Evolutionary conservation across 345 rosid genomes (phyloP).

Genomic region (Populus euphratica): DNA sequence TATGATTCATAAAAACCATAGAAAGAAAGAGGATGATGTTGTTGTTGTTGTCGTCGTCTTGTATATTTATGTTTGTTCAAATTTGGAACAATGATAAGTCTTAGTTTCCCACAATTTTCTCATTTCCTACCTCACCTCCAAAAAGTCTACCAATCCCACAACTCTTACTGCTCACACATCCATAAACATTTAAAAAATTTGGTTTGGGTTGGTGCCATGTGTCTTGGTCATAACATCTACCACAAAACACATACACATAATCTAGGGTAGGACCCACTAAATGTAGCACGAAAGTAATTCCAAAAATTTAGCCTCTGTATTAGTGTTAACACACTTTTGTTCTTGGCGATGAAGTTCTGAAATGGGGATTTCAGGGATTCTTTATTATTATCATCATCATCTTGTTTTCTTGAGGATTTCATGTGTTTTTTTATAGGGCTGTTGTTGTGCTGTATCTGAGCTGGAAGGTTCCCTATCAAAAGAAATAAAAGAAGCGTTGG

Average conservation of each 20-base stretch:
- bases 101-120: constrained; percentile 35
- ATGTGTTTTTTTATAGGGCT: background rate
- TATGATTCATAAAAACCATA: background rate
- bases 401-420: background rate
- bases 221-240: constrained; percentile 11
- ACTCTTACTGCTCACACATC: background rate
- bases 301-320: background rate
- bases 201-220: constrained; percentile 21
- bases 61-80: constrained; percentile 8
- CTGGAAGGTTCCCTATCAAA: constrained; percentile 2
- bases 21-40: background rate
- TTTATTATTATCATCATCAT: background rate
- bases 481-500: background rate
- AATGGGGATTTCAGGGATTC: background rate
- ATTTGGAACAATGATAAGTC: constrained; percentile 15
- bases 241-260: background rate
- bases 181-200: background rate
- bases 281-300: background rate
- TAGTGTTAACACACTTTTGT: background rate
- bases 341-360: background rate
- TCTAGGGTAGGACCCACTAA: constrained; percentile 11
- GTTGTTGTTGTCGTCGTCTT: background rate
- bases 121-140: constrained; percentile 22
- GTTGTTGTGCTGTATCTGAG: constrained; percentile 23
- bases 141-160: background rate